Base-by-base conservation (phyloP, 2,329 filamentous ascomycete genomes). In the Stachybotrys chartarum region DNA sequence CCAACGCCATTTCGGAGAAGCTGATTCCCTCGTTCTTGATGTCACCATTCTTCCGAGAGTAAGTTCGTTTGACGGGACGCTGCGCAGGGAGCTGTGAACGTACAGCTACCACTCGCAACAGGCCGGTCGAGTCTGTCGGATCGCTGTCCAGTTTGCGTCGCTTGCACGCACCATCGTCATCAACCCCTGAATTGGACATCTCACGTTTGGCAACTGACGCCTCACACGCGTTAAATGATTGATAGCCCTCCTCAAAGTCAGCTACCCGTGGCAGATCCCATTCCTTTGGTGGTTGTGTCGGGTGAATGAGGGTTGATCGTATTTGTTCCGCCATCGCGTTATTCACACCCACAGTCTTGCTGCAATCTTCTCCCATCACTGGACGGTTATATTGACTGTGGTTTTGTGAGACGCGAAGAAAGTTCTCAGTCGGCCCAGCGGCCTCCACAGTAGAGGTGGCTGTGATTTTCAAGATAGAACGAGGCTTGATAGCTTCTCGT, bases 401-500 rank as follows among this genome's bases (percentile, higher is more conserved):
- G 44, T 59, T 61, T 39, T 53, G 54, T 30, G 49, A 55, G 30
- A 49, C 48, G 17, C 31, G 31, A 24, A 52, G 50, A 16, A 52
- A 32, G 4, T 30, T 17, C 30, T 42, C 50, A 12, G 47, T 54
- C 53, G 14, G 24, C 42, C 35, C 53, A n/a, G 56, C 49, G 6
- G 50, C 50, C 7, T 54, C 50, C 42, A 52, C 18, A 6, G 30
- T 32, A 11, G 55, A 49, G 31, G 51, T 39, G 8, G 54, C 57
- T n/a, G 16, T 24, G n/a, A 55, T 31, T 48, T 71, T 73, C 32
- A 75, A 52, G 30, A 75, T 75, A 1, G 72, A 69, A 1, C 66
- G 68, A 6, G 69, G 66, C 14, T 60, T 57, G 5, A 47, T 57
- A 3, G 61, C 61, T 51, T 65, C 67, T 39, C 72, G 64, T 31